These are phyloP conservation scores for Lachnellula subtilissima DNA, from an alignment of 2,329 filamentous ascomycete species.

Conservation along the genomic window DNA sequence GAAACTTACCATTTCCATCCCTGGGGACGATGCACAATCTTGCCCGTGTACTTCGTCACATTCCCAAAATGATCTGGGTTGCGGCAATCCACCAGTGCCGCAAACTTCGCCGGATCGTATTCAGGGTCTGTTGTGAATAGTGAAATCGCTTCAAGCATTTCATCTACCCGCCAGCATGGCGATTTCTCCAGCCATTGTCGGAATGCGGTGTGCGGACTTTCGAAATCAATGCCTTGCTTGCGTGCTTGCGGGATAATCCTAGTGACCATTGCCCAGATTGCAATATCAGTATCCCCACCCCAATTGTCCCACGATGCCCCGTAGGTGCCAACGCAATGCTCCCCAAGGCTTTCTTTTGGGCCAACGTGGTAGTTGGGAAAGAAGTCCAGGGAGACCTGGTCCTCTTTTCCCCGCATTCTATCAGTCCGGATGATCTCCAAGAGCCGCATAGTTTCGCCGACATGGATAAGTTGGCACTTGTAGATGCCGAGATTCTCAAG, in stretches of 20 bases:
- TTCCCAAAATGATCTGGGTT: constrained; percentile 7
- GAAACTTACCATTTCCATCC: constrained; percentile 16
- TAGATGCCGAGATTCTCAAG: constrained; percentile 25
- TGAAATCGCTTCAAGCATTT: constrained; percentile 16
- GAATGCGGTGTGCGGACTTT: constrained; percentile 14
- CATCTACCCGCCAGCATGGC: constrained; percentile 20
- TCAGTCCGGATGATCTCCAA: constrained; percentile 24
- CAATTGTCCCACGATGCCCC: constrained; percentile 28
- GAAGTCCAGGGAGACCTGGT: constrained; percentile 25
- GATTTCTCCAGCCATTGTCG: constrained; percentile 25
- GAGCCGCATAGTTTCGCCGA: constrained; percentile 20
- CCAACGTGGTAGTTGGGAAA: constrained; percentile 26
- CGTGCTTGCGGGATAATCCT: constrained; percentile 14
- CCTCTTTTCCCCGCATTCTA: constrained; percentile 14
- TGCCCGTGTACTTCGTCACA: background rate
- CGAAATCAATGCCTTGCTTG: constrained; percentile 20
- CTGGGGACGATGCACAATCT: constrained; percentile 3
- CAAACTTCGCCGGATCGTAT: background rate
- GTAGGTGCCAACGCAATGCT: constrained; percentile 13
- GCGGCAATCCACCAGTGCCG: constrained; percentile 15
- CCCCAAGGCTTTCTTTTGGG: constrained; percentile 1
- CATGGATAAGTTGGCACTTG: constrained; percentile 26
- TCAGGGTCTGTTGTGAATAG: background rate
- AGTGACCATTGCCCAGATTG: constrained; percentile 22
- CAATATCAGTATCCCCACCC: constrained; percentile 13